Conservation (phyloP, 1,139 yeast species). For the Pneumocystis carinii region DNA sequence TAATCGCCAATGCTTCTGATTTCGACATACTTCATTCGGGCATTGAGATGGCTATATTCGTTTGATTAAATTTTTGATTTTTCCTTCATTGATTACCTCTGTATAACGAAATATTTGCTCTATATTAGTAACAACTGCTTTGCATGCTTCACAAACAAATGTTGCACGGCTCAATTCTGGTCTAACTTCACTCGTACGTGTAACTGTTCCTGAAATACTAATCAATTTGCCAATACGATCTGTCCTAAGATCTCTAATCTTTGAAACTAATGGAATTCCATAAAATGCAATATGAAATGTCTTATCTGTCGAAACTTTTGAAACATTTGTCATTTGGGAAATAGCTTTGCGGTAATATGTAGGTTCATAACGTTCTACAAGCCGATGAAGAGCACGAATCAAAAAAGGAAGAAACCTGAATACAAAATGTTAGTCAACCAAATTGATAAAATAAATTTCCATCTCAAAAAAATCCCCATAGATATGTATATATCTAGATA, state of each 20-base stretch:
- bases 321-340: conserved; percentile 13
- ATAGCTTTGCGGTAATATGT: conserved; percentile 15
- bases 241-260: conserved; percentile 81
- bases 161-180: conserved; percentile 84
- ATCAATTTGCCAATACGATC: conserved; percentile 76
- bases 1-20: conserved; percentile 74
- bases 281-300: conserved; percentile 81
- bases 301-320: conserved; percentile 37
- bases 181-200: conserved; percentile 91
- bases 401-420: conserved; percentile 41
- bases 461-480: too few relatives aligned
- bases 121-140: conserved; percentile 71
- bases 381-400: conserved; percentile 54
- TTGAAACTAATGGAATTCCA: conserved; percentile 65
- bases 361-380: conserved; percentile 67
- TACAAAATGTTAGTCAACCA: neutral
- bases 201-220: conserved; percentile 87
- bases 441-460: too few relatives aligned
- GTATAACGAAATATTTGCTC: conserved; percentile 91
- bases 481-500: too few relatives aligned
- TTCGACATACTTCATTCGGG: conserved; percentile 72
- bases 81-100: conserved; percentile 26
- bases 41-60: conserved; percentile 56
- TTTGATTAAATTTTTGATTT: neutral
- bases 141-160: conserved; percentile 80